Conservation (phyloP, 164 flowering plant genomes). For the Chimonanthus praecox region DNA sequence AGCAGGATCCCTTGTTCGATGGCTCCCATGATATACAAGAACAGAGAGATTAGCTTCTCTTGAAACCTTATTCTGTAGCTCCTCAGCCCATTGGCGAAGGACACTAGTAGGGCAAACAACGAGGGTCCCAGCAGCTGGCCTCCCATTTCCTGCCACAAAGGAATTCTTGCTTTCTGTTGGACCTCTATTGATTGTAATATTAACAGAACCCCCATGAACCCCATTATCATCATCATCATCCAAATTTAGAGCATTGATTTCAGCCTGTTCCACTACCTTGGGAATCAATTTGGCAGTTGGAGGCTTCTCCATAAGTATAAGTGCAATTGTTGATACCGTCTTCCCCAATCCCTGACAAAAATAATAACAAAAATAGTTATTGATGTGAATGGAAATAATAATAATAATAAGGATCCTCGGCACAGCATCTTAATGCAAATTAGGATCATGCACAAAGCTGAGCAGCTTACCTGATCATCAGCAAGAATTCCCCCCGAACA, state of each 20-base stretch:
- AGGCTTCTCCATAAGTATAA: slow-evolving; percentile 61
- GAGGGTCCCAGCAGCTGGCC: slow-evolving; percentile 88
- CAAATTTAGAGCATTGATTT: slow-evolving; percentile 53
- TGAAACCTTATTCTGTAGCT: slow-evolving; percentile 76
- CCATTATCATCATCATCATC: slow-evolving; percentile 10
- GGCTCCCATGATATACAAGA: slow-evolving; percentile 83
- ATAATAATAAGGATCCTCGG: neutral
- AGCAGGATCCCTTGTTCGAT: slow-evolving; percentile 70
- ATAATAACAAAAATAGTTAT: neutral
- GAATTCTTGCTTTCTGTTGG: neutral
- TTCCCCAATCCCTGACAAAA: slow-evolving; percentile 89
- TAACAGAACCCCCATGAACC: slow-evolving; percentile 30
- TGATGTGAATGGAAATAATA: slow-evolving; percentile 2
- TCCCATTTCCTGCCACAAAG: slow-evolving; percentile 25
- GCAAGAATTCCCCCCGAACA: slow-evolving; percentile 95
- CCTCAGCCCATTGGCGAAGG: slow-evolving; percentile 93
- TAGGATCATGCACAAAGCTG: slow-evolving; percentile 5
- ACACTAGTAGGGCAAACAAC: slow-evolving; percentile 97
- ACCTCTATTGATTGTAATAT: neutral
- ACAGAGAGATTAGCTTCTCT: slow-evolving; percentile 58
- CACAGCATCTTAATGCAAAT: neutral
- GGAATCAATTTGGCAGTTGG: slow-evolving; percentile 38
- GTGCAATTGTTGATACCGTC: slow-evolving; percentile 87
- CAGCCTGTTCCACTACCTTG: slow-evolving; percentile 19
- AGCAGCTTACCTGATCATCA: slow-evolving; percentile 83